Base-by-base conservation (phyloP, 108 stramenopile genomes). In the Pseudonitzschia delicatissima region DNA sequence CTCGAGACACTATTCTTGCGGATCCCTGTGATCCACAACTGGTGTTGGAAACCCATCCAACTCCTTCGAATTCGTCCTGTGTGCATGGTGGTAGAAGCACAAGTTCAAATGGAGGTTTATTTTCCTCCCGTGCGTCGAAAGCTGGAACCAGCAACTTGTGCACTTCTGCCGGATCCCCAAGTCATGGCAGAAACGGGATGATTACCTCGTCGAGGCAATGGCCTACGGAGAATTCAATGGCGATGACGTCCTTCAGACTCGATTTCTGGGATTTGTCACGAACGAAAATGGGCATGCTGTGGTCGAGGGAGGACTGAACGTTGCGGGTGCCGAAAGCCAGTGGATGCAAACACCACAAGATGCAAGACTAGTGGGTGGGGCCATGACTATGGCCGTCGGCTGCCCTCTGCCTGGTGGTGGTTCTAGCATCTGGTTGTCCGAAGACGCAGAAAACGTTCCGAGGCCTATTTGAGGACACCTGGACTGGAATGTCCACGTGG, bases 391-490 rank as follows among this genome's bases (percentile, higher is more conserved):
- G 29, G 64, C 52, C 15, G 26, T n/a, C 64, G 0, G 72, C 72
- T 20, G 57, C 64, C 5, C 11, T 51, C 20, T 66, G 66, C 48
- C 8, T 66, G 21, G 33, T 73, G 20, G 31, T 59, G n/a, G 31
- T 66, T 60, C 4, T 57, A n/a, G 9, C 5, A 60, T 27, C 5
- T 66, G 1, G 8, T 34, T 11, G 23, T 60, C n/a, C 64, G 47
- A 45, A 55, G 64, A 15, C 44, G 72, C 1, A 48, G 48, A 33
- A 15, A 45, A 18, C 69, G 50, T 17, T 37, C 29, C 3, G 69
- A 70, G 4, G 60, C 61, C 48, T 70, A 62, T 29, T 37, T 39
- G 50, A 36, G n/a, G 62, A 49, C 69, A 61, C 8, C 17, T 70
- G 20, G 60, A 70, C 18, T n/a, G 69, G 28, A 11, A 21, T 42